Evolutionary conservation across 2,329 filamentous ascomycete genomes (phyloP).

Genomic region (Triangularia setosa): DNA sequence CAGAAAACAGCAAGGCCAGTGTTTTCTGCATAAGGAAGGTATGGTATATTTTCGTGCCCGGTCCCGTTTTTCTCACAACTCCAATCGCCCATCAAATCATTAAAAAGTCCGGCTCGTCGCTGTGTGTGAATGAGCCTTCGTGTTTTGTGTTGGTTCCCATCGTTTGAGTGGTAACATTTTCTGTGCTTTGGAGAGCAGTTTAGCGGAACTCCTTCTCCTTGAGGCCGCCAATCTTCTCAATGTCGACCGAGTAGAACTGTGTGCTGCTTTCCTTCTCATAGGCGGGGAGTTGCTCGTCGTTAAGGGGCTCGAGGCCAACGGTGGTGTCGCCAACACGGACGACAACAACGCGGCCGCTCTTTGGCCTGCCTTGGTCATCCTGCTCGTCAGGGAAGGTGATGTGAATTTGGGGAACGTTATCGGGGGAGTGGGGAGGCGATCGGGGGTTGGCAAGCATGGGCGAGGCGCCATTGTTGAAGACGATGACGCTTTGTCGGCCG

Average conservation of each 20-base stretch:
- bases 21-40: not conserved
- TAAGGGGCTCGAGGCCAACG: slow-evolving; percentile 83
- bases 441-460: slow-evolving; percentile 72
- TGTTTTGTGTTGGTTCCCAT: not conserved
- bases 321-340: slow-evolving; percentile 85
- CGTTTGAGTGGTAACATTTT: not conserved
- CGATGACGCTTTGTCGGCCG: slow-evolving; percentile 65
- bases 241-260: slow-evolving; percentile 89
- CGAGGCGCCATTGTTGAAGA: slow-evolving; percentile 73
- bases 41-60: slow-evolving; percentile 3
- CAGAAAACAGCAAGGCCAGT: not conserved
- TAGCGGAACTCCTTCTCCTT: slow-evolving; percentile 71
- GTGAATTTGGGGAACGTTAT: slow-evolving; percentile 87
- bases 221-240: slow-evolving; percentile 88
- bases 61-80: slow-evolving; percentile 1
- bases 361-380: slow-evolving; percentile 75
- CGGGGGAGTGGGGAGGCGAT: slow-evolving; percentile 73
- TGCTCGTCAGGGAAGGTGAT: slow-evolving; percentile 98
- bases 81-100: slow-evolving; percentile 7
- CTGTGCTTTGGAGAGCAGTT: not conserved
- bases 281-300: slow-evolving; percentile 75
- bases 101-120: slow-evolving; percentile 7
- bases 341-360: slow-evolving; percentile 84
- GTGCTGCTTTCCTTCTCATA: slow-evolving; percentile 78
- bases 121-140: not conserved